Percentiles rank a stretch among this genome's conserved stretches.
Conservation (phyloP, 192 early-diverging fungal genomes). For the Coemansia sp. region DNA sequence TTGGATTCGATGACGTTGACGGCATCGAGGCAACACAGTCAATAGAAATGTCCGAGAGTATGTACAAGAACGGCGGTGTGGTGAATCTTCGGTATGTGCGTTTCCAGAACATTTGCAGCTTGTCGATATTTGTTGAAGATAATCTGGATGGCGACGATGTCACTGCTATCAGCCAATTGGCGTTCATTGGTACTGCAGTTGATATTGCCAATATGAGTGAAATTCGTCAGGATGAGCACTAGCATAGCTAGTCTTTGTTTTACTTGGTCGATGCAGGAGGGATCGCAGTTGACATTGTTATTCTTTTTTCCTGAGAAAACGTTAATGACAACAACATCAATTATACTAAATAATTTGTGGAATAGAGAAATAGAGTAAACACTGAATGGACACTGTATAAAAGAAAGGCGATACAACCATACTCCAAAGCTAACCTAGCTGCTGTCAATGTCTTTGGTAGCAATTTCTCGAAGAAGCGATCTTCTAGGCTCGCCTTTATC, state of each 20-base stretch:
- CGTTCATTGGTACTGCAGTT: slow-evolving; percentile 74
- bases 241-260: background rate
- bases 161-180: slow-evolving; percentile 77
- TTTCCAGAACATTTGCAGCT: slow-evolving; percentile 83
- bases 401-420: background rate
- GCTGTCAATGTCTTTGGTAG: background rate
- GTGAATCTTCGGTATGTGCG: slow-evolving; percentile 89
- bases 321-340: background rate
- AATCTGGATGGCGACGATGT: slow-evolving; percentile 84
- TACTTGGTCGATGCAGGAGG: background rate
- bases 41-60: slow-evolving; percentile 68
- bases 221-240: slow-evolving; percentile 38
- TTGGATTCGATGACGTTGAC: slow-evolving; percentile 90
- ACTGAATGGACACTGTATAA: background rate
- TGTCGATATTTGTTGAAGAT: slow-evolving; percentile 86
- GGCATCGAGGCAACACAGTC: slow-evolving; percentile 72
- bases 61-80: slow-evolving; percentile 67
- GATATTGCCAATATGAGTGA: slow-evolving; percentile 61
- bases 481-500: slow-evolving; percentile 14
- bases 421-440: background rate
- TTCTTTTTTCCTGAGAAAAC: background rate
- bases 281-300: background rate
- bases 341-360: background rate
- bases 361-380: background rate
- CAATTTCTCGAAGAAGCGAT: slow-evolving; percentile 1